A percentile compares a stretch with the other conserved stretches of the same genome.
Evolutionary conservation across 2,329 filamentous ascomycete genomes (phyloP).

Genomic region (Thermomyces lanuginosus): DNA sequence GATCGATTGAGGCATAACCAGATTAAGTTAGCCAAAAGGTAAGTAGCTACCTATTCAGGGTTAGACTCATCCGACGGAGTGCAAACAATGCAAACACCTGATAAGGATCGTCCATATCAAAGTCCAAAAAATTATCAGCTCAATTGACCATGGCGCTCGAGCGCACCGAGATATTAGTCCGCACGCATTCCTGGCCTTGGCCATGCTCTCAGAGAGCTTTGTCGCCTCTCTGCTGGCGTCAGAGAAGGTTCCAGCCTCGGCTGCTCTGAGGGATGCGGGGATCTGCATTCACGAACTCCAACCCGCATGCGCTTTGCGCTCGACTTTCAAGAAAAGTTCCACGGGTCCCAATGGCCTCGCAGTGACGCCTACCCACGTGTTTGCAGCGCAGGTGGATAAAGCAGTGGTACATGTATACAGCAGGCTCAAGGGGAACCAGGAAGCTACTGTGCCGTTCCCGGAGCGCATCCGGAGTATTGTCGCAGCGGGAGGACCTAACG

Average conservation of each 20-base stretch:
- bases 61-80: too few species aligned
- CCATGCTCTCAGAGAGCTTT: constrained; percentile 35
- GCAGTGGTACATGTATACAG: constrained; percentile 88
- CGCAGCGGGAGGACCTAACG: constrained; percentile 46
- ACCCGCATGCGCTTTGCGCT: constrained; percentile 56
- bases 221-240: constrained; percentile 29
- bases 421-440: constrained; percentile 66
- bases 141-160: constrained; percentile 2
- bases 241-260: constrained; percentile 27
- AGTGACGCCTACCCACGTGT: constrained; percentile 66
- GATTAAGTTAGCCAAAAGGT: constrained; percentile 17
- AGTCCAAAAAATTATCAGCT: constrained; percentile 2
- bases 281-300: constrained; percentile 75
- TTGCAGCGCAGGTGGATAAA: constrained; percentile 81
- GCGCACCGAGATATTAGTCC: constrained; percentile 1
- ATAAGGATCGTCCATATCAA: constrained; percentile 3
- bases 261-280: constrained; percentile 56
- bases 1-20: too few species aligned
- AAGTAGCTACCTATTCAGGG: constrained; percentile 13
- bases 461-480: constrained; percentile 69
- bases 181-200: constrained; percentile 8
- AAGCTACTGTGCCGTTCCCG: constrained; percentile 72
- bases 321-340: constrained; percentile 82
- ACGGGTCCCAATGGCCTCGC: constrained; percentile 64
- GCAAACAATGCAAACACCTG: constrained; percentile 21